These are phyloP conservation scores for Marasmius fiardii DNA, from an alignment of 1,284 basidiomycete species.

Conservation along the genomic window DNA sequence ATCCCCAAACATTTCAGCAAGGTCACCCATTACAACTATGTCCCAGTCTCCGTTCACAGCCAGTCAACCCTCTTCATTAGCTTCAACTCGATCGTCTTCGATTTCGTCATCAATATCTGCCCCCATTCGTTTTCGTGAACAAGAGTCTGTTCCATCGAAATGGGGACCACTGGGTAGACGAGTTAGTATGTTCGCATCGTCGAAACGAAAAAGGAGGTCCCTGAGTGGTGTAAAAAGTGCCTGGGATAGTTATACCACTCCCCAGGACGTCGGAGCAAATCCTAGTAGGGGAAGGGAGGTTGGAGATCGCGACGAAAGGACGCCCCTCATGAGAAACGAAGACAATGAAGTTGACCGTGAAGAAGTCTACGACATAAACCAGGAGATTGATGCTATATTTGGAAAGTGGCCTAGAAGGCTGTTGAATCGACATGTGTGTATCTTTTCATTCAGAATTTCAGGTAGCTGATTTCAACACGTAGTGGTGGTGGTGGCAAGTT, in stretches of 20 bases:
- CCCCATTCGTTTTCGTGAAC: slow-evolving; percentile 14
- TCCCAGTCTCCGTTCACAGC: neutral
- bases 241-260: slow-evolving; percentile 5
- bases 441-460: slow-evolving; percentile 11
- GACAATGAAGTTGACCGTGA: neutral
- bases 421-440: slow-evolving; percentile 61
- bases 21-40: neutral
- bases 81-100: slow-evolving; percentile 14
- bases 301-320: neutral
- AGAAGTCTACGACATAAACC: slow-evolving; percentile 27
- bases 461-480: slow-evolving; percentile 6
- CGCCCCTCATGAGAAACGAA: neutral
- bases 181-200: slow-evolving; percentile 11
- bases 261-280: neutral
- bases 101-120: slow-evolving; percentile 17
- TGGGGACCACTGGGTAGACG: slow-evolving; percentile 16
- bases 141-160: slow-evolving; percentile 11
- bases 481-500: slow-evolving; percentile 82
- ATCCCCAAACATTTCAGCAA: neutral
- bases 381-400: slow-evolving; percentile 47
- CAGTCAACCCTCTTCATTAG: neutral
- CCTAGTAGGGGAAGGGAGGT: neutral
- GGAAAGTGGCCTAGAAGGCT: slow-evolving; percentile 67
- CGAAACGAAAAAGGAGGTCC: slow-evolving; percentile 4
- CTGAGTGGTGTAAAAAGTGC: neutral